Evolutionary conservation across 345 rosid genomes (phyloP).

Genomic region (Pseudoturritis turrita): DNA sequence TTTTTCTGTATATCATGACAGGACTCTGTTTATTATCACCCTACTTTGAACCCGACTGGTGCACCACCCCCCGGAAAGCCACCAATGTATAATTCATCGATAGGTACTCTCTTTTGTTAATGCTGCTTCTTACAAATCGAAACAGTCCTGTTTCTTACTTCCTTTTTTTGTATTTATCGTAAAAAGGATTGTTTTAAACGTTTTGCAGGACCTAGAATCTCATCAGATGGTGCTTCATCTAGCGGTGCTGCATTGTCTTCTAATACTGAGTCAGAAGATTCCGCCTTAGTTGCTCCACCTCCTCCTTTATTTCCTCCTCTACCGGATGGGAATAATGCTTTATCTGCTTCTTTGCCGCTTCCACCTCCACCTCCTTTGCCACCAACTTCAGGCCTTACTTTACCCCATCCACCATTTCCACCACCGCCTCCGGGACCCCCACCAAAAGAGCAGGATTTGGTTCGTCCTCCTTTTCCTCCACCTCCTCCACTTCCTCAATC

Average conservation of each 20-base stretch:
- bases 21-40: slow-evolving; percentile 98
- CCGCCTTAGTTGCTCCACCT: slow-evolving; percentile 44
- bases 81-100: slow-evolving; percentile 87
- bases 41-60: slow-evolving; percentile 93
- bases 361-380: slow-evolving; percentile 91
- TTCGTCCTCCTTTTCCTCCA: slow-evolving; percentile 56
- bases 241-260: slow-evolving; percentile 60
- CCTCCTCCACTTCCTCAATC: slow-evolving; percentile 61
- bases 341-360: slow-evolving; percentile 61
- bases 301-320: slow-evolving; percentile 77
- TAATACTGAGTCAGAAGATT: slow-evolving; percentile 57
- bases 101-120: slow-evolving; percentile 36
- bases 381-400: slow-evolving; percentile 47
- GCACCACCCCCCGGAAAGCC: slow-evolving; percentile 99
- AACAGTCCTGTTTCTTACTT: slow-evolving; percentile 7
- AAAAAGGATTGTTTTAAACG: background rate
- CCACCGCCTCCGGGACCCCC: slow-evolving; percentile 98
- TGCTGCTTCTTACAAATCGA: background rate
- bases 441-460: slow-evolving; percentile 54
- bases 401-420: slow-evolving; percentile 64
- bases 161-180: background rate
- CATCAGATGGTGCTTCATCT: slow-evolving; percentile 61
- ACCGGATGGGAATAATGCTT: slow-evolving; percentile 47
- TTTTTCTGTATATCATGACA: slow-evolving; percentile 33
- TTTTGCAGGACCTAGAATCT: slow-evolving; percentile 72